Base-by-base conservation (phyloP, 176 grass and related monocot genomes). In the Oryza officinalis region DNA sequence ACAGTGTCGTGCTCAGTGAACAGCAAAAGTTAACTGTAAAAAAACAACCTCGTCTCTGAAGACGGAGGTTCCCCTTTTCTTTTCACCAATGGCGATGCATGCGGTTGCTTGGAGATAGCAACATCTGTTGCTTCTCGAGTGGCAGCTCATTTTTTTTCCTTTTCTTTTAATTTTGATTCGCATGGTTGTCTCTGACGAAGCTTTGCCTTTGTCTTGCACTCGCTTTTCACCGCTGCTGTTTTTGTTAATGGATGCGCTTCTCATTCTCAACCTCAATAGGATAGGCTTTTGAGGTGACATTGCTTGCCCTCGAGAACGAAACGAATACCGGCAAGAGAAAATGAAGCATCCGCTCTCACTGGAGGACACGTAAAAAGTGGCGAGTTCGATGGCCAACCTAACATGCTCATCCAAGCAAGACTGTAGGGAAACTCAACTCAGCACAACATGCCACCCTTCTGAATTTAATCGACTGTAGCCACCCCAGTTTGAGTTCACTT, bases 111-210 rank as follows among this genome's bases (percentile, higher is more conserved):
- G 41, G 28, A 32, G 78, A 57, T 76, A 4, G 41, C 41, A 65
- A 71, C 64, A 81, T 41, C 47, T 84, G 76, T 85, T 46, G 80
- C 76, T 26, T 49, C 49, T 25, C 40, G 0, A 13, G 77, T 76
- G 37, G 25, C 41, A 35, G 46, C 22, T 1, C 57, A 30, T 52
- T 33, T 65, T 63, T 75, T 80, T 47, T 10, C 9, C 9, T 41
- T 41, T 15, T 37, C 4, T 20, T 30, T 25, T 59, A 26, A 17
- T 47, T 3, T 15, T 13, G 46, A 61, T 61, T 61, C n/a, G 57
- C 57, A 4, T 61, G 57, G 57, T 61, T 61, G 23, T 81, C 49
- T 65, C 23, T 25, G 26, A n/a, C 2, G 0, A 27, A 2, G 28
- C 20, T 72, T 83, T 8, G 32, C 7, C 49, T 7, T 54, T 54